These are phyloP conservation scores for Dispira simplex DNA, from an alignment of 192 early-diverging fungal genomes.

Conservation along the genomic window DNA sequence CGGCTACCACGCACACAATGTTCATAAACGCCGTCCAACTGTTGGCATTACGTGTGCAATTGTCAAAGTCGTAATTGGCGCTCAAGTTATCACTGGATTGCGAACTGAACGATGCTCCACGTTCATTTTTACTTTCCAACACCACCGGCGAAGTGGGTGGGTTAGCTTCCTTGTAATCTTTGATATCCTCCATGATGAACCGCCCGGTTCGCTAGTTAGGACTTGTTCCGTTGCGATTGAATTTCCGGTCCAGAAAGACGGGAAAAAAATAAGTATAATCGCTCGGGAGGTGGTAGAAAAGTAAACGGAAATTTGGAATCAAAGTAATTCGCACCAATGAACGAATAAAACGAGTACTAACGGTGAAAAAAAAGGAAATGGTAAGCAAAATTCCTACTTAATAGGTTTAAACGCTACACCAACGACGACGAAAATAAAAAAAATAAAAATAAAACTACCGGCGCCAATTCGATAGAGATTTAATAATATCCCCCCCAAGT, in stretches of 20 bases:
- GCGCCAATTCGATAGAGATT: too few species aligned
- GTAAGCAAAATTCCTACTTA: too few species aligned
- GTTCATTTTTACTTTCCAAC: not conserved
- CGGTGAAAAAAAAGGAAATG: too few species aligned
- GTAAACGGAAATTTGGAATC: too few species aligned
- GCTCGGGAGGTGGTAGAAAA: too few species aligned
- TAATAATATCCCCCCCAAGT: too few species aligned
- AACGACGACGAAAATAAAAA: not conserved
- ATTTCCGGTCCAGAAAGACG: not conserved
- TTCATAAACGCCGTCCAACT: slow-evolving; percentile 15
- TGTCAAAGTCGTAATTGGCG: slow-evolving; percentile 11
- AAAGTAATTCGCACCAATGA: not conserved
- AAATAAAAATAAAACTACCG: not conserved
- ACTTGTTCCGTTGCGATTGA: not conserved
- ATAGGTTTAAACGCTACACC: too few species aligned
- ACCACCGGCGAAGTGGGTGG: not conserved
- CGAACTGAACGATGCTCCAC: not conserved
- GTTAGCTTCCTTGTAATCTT: not conserved
- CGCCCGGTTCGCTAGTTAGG: not conserved
- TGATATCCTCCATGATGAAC: not conserved
- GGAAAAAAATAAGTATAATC: not conserved
- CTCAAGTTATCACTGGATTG: not conserved
- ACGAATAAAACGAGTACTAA: too few species aligned
- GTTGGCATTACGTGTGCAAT: slow-evolving; percentile 26
- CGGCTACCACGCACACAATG: not conserved